Conservation (phyloP, 2,329 filamentous ascomycete species). For the Huntiella decipiens region DNA sequence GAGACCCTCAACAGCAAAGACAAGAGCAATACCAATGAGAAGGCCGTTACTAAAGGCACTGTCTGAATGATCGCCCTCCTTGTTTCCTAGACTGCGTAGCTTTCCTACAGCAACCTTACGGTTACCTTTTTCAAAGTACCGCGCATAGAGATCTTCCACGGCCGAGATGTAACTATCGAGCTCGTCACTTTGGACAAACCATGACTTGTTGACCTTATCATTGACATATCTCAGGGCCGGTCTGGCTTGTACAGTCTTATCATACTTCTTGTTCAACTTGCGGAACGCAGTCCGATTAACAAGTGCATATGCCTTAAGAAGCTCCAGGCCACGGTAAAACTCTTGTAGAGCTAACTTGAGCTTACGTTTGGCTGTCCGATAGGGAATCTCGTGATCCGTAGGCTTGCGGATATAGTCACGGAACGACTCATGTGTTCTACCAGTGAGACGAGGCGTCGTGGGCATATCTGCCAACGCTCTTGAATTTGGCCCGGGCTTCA, state of each 20-base stretch:
- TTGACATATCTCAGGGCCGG: conserved; percentile 68
- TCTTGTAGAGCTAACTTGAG: conserved; percentile 81
- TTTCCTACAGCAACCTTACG: conserved; percentile 81
- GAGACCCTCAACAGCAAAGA: conserved; percentile 48
- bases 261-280: conserved; percentile 98
- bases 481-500: conserved; percentile 38
- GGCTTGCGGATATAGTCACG: conserved; percentile 35
- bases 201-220: conserved; percentile 75
- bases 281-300: conserved; percentile 85
- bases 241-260: conserved; percentile 68
- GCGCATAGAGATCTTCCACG: conserved; percentile 79
- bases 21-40: conserved; percentile 46
- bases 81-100: conserved; percentile 52
- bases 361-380: conserved; percentile 75
- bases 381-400: conserved; percentile 43
- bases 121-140: conserved; percentile 88
- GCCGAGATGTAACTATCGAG: conserved; percentile 62
- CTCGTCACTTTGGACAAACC: conserved; percentile 79
- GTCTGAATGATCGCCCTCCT: conserved; percentile 24
- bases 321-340: conserved; percentile 77
- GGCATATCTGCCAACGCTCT: conserved; percentile 37
- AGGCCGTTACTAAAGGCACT: conserved; percentile 44
- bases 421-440: conserved; percentile 17
- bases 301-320: conserved; percentile 78
- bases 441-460: conserved; percentile 26